A percentile compares a stretch with the other conserved stretches of the same genome.
These are phyloP conservation scores for Parmelia sp. DNA, from an alignment of 495 filamentous ascomycete species.

Conservation along the genomic window DNA sequence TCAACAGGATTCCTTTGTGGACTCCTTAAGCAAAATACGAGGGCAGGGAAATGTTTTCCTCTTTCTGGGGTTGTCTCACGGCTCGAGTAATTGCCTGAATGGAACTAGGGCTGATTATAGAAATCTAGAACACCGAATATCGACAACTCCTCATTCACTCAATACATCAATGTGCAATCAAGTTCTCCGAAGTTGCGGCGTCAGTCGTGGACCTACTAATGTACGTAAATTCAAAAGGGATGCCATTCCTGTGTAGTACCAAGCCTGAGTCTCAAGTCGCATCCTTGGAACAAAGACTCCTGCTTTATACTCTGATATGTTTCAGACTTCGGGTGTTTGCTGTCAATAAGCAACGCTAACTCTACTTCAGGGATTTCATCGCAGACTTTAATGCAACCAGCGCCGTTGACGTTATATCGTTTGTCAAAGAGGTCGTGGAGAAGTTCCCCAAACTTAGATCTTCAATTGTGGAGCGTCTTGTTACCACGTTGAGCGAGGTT, in stretches of 20 bases:
- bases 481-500: constrained; percentile 87
- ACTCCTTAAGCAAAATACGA: background rate
- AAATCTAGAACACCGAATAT: constrained; percentile 80
- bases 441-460: constrained; percentile 88
- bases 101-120: constrained; percentile 11
- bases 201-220: constrained; percentile 97
- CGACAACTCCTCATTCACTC: constrained; percentile 91
- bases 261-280: background rate
- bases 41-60: background rate
- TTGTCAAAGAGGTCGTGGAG: constrained; percentile 98
- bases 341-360: background rate
- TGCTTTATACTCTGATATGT: background rate
- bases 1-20: too few species aligned
- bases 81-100: constrained; percentile 29
- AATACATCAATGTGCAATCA: constrained; percentile 97
- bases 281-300: background rate
- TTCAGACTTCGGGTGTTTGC: background rate
- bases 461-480: constrained; percentile 80
- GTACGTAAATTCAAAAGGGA: constrained; percentile 27
- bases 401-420: constrained; percentile 94
- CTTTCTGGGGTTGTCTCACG: constrained; percentile 12
- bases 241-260: background rate
- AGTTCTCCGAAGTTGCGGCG: constrained; percentile 94
- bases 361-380: constrained; percentile 66
- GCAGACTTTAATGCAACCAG: constrained; percentile 96